phyloP scores from a whole-genome alignment of 2,329 filamentous ascomycete species.

The Exophiala bonariae region DNA sequence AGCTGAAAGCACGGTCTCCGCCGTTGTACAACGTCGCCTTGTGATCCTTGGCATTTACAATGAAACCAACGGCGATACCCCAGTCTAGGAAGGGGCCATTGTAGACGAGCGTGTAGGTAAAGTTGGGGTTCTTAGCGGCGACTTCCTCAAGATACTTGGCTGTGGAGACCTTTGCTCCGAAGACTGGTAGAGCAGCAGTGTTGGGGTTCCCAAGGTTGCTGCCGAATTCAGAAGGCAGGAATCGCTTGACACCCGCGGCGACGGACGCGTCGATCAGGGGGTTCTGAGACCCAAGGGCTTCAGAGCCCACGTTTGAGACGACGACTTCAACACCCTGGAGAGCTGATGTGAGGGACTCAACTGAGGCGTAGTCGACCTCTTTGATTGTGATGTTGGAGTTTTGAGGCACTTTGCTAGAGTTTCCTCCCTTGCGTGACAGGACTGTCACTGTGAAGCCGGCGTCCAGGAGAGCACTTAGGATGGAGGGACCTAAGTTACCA shows the following conservation, averaged over 20 bases:
- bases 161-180: slow-evolving; percentile 32
- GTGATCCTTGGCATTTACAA: slow-evolving; percentile 46
- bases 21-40: slow-evolving; percentile 50
- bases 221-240: slow-evolving; percentile 39
- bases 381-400: slow-evolving; percentile 16
- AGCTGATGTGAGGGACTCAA: slow-evolving; percentile 27
- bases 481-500: slow-evolving; percentile 22
- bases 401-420: slow-evolving; percentile 16
- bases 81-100: slow-evolving; percentile 37
- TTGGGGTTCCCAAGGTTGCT: slow-evolving; percentile 31
- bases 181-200: slow-evolving; percentile 32
- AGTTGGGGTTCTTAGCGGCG: slow-evolving; percentile 16
- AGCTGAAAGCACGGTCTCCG: slow-evolving; percentile 50
- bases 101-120: slow-evolving; percentile 35
- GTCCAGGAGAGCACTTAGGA: slow-evolving; percentile 17
- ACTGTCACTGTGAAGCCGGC: slow-evolving; percentile 20
- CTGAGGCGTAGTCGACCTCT: slow-evolving; percentile 33
- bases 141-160: slow-evolving; percentile 31
- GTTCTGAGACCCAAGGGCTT: slow-evolving; percentile 12
- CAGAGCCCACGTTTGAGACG: slow-evolving; percentile 23
- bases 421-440: slow-evolving; percentile 21
- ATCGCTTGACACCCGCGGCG: slow-evolving; percentile 32
- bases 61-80: slow-evolving; percentile 38
- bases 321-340: slow-evolving; percentile 34
- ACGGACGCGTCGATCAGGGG: slow-evolving; percentile 34